Percentiles rank a stretch among this genome's conserved stretches.
These are phyloP conservation scores for Aspergillus amoenus DNA, from an alignment of 2,329 filamentous ascomycete genomes.

Conservation along the genomic window DNA sequence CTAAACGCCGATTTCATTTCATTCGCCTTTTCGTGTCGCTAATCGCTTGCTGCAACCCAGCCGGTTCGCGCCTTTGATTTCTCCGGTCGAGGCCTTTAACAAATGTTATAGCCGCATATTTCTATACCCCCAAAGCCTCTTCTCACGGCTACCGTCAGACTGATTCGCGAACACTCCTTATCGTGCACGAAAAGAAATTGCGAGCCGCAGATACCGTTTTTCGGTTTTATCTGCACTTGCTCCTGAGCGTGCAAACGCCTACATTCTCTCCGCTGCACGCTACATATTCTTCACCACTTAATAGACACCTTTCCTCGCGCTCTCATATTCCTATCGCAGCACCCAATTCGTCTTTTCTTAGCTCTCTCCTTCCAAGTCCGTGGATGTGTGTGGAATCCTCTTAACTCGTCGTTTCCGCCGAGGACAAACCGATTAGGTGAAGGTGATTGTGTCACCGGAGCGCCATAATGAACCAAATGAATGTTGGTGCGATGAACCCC, in stretches of 20 bases:
- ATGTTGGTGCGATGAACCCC: conserved; percentile 58
- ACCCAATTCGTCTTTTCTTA: conserved; percentile 28
- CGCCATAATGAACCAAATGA: conserved; percentile 55
- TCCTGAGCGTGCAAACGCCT: conserved; percentile 16
- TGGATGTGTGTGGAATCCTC: conserved; percentile 33
- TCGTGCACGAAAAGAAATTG: conserved; percentile 12
- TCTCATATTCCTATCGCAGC: conserved; percentile 19
- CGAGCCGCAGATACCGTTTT: conserved; percentile 15
- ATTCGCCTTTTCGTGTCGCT: conserved; percentile 19
- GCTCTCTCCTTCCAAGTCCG: conserved; percentile 24
- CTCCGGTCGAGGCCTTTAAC: conserved; percentile 12
- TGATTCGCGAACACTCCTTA: not conserved
- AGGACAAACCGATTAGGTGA: conserved; percentile 28
- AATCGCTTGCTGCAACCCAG: conserved; percentile 19
- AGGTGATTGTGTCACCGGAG: conserved; percentile 36
- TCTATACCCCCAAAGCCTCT: not conserved
- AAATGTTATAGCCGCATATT: conserved; percentile 14
- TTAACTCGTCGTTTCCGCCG: conserved; percentile 26
- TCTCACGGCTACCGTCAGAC: conserved; percentile 1
- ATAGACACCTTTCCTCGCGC: conserved; percentile 13
- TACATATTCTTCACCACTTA: conserved; percentile 3
- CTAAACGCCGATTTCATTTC: conserved; percentile 22
- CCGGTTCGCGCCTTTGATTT: conserved; percentile 21
- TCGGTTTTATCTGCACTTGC: conserved; percentile 13
- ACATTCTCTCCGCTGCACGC: conserved; percentile 9